Conservation (phyloP, 2,329 filamentous ascomycete species). For the Penicillium italicum region DNA sequence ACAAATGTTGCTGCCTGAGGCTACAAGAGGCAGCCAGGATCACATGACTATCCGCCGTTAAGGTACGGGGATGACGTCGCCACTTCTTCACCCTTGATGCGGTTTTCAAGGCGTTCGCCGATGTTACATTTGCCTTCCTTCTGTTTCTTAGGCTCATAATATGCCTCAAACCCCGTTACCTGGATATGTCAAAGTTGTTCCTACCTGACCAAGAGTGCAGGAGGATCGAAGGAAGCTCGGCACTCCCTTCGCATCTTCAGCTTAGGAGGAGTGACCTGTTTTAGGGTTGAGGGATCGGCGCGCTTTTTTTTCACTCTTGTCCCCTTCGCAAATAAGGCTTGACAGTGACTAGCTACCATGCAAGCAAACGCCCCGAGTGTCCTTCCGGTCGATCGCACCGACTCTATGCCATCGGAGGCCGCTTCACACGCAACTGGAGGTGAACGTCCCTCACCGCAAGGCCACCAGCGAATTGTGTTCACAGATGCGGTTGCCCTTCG, state of each 20-base stretch:
- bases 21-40: neutral
- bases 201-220: constrained; percentile 20
- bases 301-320: neutral
- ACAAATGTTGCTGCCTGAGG: neutral
- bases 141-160: neutral
- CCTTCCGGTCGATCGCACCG: constrained; percentile 25
- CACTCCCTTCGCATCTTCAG: constrained; percentile 21
- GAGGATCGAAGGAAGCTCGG: constrained; percentile 29
- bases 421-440: constrained; percentile 16
- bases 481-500: constrained; percentile 64
- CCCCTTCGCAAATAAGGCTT: neutral
- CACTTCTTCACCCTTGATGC: constrained; percentile 10
- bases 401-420: constrained; percentile 17
- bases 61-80: constrained; percentile 22
- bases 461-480: constrained; percentile 59
- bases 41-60: constrained; percentile 12
- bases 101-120: neutral
- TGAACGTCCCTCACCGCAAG: constrained; percentile 23
- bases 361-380: constrained; percentile 23
- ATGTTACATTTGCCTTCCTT: neutral
- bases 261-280: constrained; percentile 16
- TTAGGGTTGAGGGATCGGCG: constrained; percentile 9
- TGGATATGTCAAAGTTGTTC: constrained; percentile 29
- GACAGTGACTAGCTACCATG: constrained; percentile 14
- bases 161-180: constrained; percentile 9